These are phyloP conservation scores for Candida quercuum DNA, from an alignment of 805 yeast genomes.

Conservation along the genomic window DNA sequence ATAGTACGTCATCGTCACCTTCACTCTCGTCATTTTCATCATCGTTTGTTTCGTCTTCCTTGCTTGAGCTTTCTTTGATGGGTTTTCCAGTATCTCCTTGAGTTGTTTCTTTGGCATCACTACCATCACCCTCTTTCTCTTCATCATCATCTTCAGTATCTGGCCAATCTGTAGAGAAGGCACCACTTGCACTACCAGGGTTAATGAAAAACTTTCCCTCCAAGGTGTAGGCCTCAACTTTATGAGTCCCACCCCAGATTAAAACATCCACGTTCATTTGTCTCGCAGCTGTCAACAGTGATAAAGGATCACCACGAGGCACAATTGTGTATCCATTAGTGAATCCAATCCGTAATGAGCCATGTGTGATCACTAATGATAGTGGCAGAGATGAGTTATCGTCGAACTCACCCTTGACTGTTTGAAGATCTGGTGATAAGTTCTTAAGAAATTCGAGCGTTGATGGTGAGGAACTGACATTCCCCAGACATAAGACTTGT, in stretches of 20 bases:
- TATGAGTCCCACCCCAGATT: slow-evolving; percentile 90
- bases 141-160: slow-evolving; percentile 42
- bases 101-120: slow-evolving; percentile 17
- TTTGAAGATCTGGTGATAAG: slow-evolving; percentile 65
- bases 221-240: slow-evolving; percentile 86
- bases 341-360: slow-evolving; percentile 73
- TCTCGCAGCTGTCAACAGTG: slow-evolving; percentile 76
- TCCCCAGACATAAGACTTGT: slow-evolving; percentile 83
- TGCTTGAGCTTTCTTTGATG: too few species aligned
- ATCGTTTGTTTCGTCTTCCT: slow-evolving; percentile 11
- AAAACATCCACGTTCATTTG: slow-evolving; percentile 88
- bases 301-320: slow-evolving; percentile 84
- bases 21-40: slow-evolving; percentile 20
- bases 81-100: too few species aligned
- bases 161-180: slow-evolving; percentile 63
- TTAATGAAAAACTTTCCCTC: slow-evolving; percentile 93
- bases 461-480: slow-evolving; percentile 61
- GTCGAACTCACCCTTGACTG: slow-evolving; percentile 84
- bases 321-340: slow-evolving; percentile 80
- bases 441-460: slow-evolving; percentile 60
- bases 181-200: slow-evolving; percentile 97
- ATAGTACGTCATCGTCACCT: slow-evolving; percentile 17
- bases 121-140: slow-evolving; percentile 27
- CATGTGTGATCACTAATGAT: slow-evolving; percentile 60
- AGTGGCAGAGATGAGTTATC: slow-evolving; percentile 46